phyloP scores from a whole-genome alignment of 2,329 filamentous ascomycete species.

The Cryphonectria naterciae region DNA sequence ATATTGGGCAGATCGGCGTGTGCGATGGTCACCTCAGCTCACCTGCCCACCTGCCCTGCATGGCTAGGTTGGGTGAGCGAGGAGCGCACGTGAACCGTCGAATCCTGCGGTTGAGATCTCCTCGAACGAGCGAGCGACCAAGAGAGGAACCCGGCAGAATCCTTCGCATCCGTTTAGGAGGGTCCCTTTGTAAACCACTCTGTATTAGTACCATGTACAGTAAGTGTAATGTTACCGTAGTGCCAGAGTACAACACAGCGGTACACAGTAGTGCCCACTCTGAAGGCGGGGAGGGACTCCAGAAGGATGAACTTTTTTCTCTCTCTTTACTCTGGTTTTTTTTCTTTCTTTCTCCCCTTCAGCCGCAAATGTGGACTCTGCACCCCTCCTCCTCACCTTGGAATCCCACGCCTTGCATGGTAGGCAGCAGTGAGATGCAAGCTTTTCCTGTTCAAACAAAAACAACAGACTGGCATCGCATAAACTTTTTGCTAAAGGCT shows the following conservation, averaged over 20 bases:
- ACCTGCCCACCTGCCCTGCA: slow-evolving; percentile 10
- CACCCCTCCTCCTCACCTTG: neutral
- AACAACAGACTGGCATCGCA: neutral
- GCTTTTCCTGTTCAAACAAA: neutral
- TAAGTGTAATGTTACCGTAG: neutral
- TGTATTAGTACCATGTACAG: neutral
- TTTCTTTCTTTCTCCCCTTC: neutral
- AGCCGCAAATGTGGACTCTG: slow-evolving; percentile 10
- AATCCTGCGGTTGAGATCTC: neutral
- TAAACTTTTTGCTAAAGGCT: neutral
- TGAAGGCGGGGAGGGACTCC: neutral
- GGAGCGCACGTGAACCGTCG: slow-evolving; percentile 1
- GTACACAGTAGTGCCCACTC: neutral
- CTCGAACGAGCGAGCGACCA: neutral
- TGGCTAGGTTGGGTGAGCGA: slow-evolving; percentile 9
- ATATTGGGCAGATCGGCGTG: neutral
- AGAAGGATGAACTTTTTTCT: slow-evolving; percentile 9
- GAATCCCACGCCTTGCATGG: neutral
- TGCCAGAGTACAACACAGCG: neutral
- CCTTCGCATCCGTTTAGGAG: neutral
- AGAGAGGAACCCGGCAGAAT: slow-evolving; percentile 6
- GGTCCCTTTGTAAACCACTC: neutral
- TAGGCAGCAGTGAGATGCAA: neutral
- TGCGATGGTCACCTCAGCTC: slow-evolving; percentile 6
- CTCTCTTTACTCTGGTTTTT: neutral